Conservation (phyloP, 2,329 filamentous ascomycete species). For the Chrysoporthe austroafricana region DNA sequence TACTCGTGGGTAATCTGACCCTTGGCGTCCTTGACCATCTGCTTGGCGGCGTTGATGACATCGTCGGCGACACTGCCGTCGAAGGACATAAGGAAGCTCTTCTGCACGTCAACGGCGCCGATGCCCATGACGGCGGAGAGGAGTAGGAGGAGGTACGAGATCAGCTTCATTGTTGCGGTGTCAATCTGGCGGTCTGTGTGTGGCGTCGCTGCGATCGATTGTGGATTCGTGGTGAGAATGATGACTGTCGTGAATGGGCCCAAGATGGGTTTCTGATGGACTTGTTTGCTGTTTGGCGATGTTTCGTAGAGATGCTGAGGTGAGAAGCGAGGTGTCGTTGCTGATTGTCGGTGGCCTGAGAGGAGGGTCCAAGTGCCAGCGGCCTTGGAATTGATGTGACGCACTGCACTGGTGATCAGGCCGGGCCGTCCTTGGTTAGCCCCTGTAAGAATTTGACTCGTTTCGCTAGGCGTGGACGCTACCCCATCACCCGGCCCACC, state of each 20-base stretch:
- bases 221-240: too few species aligned
- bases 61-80: conserved; percentile 68
- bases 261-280: not conserved
- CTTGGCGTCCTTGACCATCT: conserved; percentile 69
- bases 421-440: not conserved
- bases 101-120: conserved; percentile 67
- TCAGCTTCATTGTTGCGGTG: conserved; percentile 64
- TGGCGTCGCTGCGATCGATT: not conserved
- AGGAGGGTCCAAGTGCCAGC: not conserved
- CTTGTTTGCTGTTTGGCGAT: not conserved
- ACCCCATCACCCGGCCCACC: not conserved
- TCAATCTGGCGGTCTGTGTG: conserved; percentile 6
- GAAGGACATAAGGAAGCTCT: conserved; percentile 80
- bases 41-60: conserved; percentile 72
- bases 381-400: not conserved
- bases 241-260: not conserved
- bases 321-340: conserved; percentile 3
- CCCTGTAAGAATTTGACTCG: not conserved
- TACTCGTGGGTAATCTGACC: conserved; percentile 82
- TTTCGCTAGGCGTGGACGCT: not conserved
- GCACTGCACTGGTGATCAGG: not conserved
- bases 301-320: conserved; percentile 6
- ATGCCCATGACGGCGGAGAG: conserved; percentile 62
- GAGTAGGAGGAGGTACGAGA: conserved; percentile 55
- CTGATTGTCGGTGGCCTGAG: not conserved